A percentile compares a stretch with the other conserved stretches of the same genome.
These are phyloP conservation scores for Cryptococcus sp. DNA, from an alignment of 1,284 basidiomycete species.

Conservation along the genomic window DNA sequence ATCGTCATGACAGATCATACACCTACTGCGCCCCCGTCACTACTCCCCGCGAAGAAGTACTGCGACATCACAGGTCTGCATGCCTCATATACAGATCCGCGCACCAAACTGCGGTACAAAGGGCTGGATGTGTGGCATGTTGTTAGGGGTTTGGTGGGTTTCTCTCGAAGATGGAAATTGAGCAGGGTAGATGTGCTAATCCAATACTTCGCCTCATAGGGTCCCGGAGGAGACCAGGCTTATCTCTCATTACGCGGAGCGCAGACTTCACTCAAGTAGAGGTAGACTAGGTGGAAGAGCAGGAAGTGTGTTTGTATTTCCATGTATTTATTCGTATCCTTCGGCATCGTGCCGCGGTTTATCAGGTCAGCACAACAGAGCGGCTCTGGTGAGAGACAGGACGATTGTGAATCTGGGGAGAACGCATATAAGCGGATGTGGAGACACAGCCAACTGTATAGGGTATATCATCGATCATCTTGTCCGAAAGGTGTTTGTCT, in stretches of 20 bases:
- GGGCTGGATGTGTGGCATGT: constrained; percentile 53
- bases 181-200: constrained; percentile 3
- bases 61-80: constrained; percentile 59
- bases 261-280: constrained; percentile 49
- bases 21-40: constrained; percentile 49
- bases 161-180: not conserved
- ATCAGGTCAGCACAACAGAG: too few species aligned
- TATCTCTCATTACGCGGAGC: constrained; percentile 50
- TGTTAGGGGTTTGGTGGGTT: constrained; percentile 51
- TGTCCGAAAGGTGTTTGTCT: too few species aligned
- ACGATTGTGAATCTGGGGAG: too few species aligned
- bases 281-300: not conserved
- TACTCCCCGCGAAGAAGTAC: constrained; percentile 56
- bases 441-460: too few species aligned
- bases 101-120: constrained; percentile 53
- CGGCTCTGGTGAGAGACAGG: too few species aligned
- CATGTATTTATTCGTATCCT: too few species aligned
- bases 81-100: constrained; percentile 54
- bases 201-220: constrained; percentile 25
- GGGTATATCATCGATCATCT: too few species aligned
- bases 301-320: too few species aligned
- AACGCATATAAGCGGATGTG: too few species aligned
- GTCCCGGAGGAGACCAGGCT: constrained; percentile 52
- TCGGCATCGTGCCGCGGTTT: too few species aligned
- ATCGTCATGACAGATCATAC: constrained; percentile 44